Percentiles rank a stretch among this genome's conserved stretches.
Evolutionary conservation across 495 filamentous ascomycete species (phyloP).

Genomic region (Ramalina intermedia): DNA sequence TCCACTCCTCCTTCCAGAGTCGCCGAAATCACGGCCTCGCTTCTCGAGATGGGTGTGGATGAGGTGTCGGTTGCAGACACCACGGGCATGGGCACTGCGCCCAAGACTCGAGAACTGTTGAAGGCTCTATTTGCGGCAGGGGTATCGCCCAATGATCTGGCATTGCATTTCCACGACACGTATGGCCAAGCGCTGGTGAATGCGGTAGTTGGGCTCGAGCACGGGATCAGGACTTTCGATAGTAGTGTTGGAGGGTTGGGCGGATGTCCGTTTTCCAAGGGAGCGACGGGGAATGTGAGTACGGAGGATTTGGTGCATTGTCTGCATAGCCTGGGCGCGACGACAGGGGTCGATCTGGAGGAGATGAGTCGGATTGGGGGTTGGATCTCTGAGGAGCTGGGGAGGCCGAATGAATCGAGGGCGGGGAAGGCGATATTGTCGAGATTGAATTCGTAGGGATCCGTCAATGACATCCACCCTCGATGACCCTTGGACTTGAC

Average conservation of each 20-base stretch:
- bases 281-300: conserved; percentile 87
- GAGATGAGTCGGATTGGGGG: conserved; percentile 65
- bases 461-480: too few species aligned
- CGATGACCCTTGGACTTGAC: too few species aligned
- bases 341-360: conserved; percentile 78
- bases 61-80: conserved; percentile 92
- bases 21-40: conserved; percentile 62
- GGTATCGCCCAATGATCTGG: conserved; percentile 64
- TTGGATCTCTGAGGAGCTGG: conserved; percentile 81
- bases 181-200: conserved; percentile 93
- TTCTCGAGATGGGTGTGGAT: conserved; percentile 91
- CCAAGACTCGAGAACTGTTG: conserved; percentile 57
- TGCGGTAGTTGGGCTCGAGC: conserved; percentile 70
- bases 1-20: conserved; percentile 66
- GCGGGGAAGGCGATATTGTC: conserved; percentile 68
- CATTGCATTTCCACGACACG: conserved; percentile 93
- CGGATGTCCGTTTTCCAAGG: conserved; percentile 86
- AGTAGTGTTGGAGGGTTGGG: conserved; percentile 80
- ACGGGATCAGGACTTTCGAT: conserved; percentile 82
- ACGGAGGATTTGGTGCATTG: conserved; percentile 92
- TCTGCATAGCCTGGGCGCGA: conserved; percentile 70
- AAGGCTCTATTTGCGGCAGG: conserved; percentile 59
- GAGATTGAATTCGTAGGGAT: conserved; percentile 17
- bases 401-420: conserved; percentile 55
- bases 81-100: conserved; percentile 90